phyloP scores from a whole-genome alignment of 2,329 filamentous ascomycete species.

The Helotiales sp. region DNA sequence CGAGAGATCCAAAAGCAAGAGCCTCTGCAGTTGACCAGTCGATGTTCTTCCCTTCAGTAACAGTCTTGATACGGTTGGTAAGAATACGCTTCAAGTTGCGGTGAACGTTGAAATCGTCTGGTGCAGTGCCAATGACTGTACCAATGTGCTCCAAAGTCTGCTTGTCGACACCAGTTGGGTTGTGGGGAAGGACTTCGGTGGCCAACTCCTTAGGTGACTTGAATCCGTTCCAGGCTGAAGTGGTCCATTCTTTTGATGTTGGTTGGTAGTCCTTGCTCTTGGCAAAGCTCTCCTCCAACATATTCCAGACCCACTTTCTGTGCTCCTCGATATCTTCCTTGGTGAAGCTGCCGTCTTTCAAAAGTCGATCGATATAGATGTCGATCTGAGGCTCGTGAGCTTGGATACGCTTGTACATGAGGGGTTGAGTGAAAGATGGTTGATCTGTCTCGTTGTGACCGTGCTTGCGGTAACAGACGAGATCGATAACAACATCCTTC shows the following conservation, averaged over 20 bases:
- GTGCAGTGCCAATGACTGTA: conserved; percentile 72
- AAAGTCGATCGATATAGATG: conserved; percentile 87
- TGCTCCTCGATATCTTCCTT: conserved; percentile 98
- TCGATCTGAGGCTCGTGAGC: conserved; percentile 83
- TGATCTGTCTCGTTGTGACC: conserved; percentile 99
- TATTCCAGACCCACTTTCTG: conserved; percentile 99
- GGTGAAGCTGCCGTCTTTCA: conserved; percentile 91
- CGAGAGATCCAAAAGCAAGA: conserved; percentile 88
- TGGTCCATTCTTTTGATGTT: conserved; percentile 96
- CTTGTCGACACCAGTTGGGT: conserved; percentile 76
- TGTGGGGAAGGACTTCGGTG: conserved; percentile 89
- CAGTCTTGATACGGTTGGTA: conserved; percentile 83
- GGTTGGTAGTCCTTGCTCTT: conserved; percentile 98
- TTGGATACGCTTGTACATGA: conserved; percentile 99
- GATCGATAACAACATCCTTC: conserved; percentile 95
- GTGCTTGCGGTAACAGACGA: conserved; percentile 98
- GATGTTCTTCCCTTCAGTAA: conserved; percentile 88
- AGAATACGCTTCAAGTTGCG: conserved; percentile 98
- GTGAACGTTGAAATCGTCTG: conserved; percentile 86
- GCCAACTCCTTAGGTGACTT: conserved; percentile 98
- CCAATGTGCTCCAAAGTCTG: conserved; percentile 80
- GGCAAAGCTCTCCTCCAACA: conserved; percentile 96
- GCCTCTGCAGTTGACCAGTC: conserved; percentile 98
- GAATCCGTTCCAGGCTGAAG: conserved; percentile 98
- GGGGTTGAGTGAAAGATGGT: conserved; percentile 97